These are phyloP conservation scores for Talaromyces stipitatus DNA, from an alignment of 495 filamentous ascomycete genomes.

Conservation along the genomic window DNA sequence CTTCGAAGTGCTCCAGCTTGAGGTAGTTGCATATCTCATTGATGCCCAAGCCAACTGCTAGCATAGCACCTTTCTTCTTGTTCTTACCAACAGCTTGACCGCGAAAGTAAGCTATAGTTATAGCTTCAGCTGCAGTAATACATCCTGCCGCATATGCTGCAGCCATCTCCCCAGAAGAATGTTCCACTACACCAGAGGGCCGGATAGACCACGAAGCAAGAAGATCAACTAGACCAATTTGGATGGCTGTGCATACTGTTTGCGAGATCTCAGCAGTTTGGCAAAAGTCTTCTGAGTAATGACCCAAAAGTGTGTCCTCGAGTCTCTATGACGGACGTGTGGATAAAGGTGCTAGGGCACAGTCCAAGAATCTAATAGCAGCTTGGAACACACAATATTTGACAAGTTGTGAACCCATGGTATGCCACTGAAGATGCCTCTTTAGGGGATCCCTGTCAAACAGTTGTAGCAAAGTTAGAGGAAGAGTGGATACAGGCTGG, in stretches of 20 bases:
- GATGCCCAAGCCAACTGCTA: conserved; percentile 27
- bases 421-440: conserved; percentile 45
- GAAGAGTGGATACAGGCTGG: too few relatives aligned
- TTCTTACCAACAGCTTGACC: conserved; percentile 2
- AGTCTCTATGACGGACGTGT: conserved; percentile 42
- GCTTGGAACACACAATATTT: conserved; percentile 20
- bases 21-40: conserved; percentile 18
- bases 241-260: conserved; percentile 29
- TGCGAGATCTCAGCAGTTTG: conserved; percentile 12
- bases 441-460: too few relatives aligned
- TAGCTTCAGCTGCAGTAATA: conserved; percentile 4
- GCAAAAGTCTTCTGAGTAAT: conserved; percentile 1
- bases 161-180: conserved; percentile 18
- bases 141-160: conserved; percentile 14
- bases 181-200: conserved; percentile 8
- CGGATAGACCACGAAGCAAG: conserved; percentile 4
- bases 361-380: conserved; percentile 34
- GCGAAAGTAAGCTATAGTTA: conserved; percentile 10
- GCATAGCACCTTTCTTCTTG: conserved; percentile 27
- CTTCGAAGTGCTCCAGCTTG: neutral
- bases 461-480: too few relatives aligned
- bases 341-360: conserved; percentile 23
- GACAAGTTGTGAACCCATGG: conserved; percentile 32
- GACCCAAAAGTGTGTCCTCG: conserved; percentile 12
- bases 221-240: conserved; percentile 22